phyloP scores from a whole-genome alignment of 148 eudicot genomes.

The Camellia lanceoleosa region DNA sequence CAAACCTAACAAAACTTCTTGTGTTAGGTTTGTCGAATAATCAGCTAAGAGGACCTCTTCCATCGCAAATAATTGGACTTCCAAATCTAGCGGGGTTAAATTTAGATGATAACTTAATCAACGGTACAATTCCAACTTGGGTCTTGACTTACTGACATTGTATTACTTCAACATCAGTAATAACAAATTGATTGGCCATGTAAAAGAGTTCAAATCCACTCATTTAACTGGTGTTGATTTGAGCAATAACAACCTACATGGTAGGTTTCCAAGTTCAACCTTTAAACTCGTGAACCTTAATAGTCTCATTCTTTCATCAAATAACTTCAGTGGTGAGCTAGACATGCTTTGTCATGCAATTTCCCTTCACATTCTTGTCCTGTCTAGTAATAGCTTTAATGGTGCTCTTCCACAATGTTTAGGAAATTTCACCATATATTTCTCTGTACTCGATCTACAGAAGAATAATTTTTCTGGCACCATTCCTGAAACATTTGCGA shows the following conservation, averaged over 20 bases:
- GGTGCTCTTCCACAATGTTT: background rate
- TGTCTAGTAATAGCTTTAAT: too few relatives aligned
- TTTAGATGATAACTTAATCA: too few relatives aligned
- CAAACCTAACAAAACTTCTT: background rate
- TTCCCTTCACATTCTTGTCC: too few relatives aligned
- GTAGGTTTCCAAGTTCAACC: too few relatives aligned
- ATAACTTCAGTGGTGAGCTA: slow-evolving; percentile 4
- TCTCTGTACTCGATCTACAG: background rate
- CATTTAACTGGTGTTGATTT: too few relatives aligned
- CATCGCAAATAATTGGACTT: too few relatives aligned
- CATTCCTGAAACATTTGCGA: background rate
- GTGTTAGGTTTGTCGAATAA: too few relatives aligned
- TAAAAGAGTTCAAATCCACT: too few relatives aligned
- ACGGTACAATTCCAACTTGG: slow-evolving; percentile 16
- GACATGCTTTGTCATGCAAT: too few relatives aligned
- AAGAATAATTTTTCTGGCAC: background rate
- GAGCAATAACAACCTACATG: too few relatives aligned
- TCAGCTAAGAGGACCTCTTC: too few relatives aligned
- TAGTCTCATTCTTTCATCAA: slow-evolving; percentile 24
- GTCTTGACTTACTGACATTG: slow-evolving; percentile 4
- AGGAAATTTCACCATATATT: background rate
- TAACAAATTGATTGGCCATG: slow-evolving; percentile 30
- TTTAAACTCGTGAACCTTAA: background rate
- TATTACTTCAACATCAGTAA: slow-evolving; percentile 23
- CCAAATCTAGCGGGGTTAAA: too few relatives aligned